Percentiles rank a stretch among this genome's conserved stretches.
Evolutionary conservation across 2,329 filamentous ascomycete species (phyloP).

Genomic region (Monilinia fructicola): DNA sequence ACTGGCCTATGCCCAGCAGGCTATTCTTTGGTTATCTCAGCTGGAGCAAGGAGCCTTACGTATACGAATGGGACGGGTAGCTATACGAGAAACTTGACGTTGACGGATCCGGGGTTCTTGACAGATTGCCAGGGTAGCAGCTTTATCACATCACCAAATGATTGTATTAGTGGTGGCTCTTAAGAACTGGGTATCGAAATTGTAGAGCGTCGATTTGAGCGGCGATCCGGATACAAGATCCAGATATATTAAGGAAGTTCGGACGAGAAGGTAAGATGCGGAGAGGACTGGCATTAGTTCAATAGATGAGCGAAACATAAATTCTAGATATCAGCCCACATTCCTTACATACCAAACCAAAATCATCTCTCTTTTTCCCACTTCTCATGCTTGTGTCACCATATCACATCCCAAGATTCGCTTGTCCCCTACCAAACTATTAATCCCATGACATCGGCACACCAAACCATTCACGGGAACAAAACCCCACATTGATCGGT

Average conservation of each 20-base stretch:
- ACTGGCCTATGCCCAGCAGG: not conserved
- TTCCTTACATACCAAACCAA: not conserved
- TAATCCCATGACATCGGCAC: not conserved
- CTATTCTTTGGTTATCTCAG: not conserved
- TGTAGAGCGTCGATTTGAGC: not conserved
- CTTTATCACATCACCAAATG: not conserved
- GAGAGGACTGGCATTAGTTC: not conserved
- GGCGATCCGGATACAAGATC: not conserved
- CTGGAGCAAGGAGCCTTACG: not conserved
- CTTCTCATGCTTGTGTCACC: not conserved
- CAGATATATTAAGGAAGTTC: not conserved
- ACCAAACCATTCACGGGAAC: not conserved
- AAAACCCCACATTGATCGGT: conserved; percentile 4
- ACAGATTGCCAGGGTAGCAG: not conserved
- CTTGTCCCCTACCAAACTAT: not conserved
- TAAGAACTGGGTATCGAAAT: no score
- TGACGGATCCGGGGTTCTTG: not conserved
- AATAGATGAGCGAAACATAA: not conserved
- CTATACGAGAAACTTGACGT: not conserved
- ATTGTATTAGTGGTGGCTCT: not conserved
- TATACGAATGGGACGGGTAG: not conserved
- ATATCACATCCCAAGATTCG: not conserved
- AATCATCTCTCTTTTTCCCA: not conserved
- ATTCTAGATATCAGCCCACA: not conserved
- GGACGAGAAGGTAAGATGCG: not conserved